phyloP scores from a whole-genome alignment of 1,284 basidiomycete species.

The Cryptococcus maquisensis region DNA sequence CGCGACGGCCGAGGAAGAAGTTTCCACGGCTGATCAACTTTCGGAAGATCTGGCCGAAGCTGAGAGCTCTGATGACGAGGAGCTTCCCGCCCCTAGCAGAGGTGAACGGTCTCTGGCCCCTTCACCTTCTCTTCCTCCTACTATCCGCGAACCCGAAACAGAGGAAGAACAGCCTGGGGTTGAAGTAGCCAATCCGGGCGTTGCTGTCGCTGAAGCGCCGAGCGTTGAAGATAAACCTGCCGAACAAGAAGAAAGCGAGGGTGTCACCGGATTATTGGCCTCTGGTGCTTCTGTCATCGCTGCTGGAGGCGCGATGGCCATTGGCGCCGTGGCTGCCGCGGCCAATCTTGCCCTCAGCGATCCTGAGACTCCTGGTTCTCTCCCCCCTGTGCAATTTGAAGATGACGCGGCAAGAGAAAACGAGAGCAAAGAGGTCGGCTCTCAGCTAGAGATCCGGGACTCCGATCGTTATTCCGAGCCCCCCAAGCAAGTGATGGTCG shows the following conservation, averaged over 20 bases:
- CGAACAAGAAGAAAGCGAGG: too few species aligned
- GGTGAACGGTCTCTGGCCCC: neutral
- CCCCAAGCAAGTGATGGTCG: slow-evolving; percentile 41
- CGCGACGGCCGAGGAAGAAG: neutral
- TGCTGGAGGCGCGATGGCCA: neutral
- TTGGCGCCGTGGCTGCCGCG: neutral
- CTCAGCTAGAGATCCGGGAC: slow-evolving; percentile 14
- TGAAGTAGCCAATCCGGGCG: too few species aligned
- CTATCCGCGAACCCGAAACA: neutral
- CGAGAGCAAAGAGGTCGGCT: too few species aligned
- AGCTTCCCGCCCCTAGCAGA: neutral
- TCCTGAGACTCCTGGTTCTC: too few species aligned
- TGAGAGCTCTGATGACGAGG: neutral
- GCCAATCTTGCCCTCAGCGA: neutral
- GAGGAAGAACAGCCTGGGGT: neutral
- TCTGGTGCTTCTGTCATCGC: neutral
- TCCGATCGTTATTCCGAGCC: slow-evolving; percentile 26
- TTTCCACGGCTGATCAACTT: neutral
- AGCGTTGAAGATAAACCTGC: too few species aligned
- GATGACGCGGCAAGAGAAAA: too few species aligned
- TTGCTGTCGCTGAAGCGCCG: too few species aligned
- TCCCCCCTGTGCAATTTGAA: too few species aligned
- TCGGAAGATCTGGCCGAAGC: neutral
- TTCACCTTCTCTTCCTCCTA: neutral
- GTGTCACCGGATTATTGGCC: neutral